These are phyloP conservation scores for Aspergillus brasiliensis DNA, from an alignment of 2,329 filamentous ascomycete species.

Conservation along the genomic window DNA sequence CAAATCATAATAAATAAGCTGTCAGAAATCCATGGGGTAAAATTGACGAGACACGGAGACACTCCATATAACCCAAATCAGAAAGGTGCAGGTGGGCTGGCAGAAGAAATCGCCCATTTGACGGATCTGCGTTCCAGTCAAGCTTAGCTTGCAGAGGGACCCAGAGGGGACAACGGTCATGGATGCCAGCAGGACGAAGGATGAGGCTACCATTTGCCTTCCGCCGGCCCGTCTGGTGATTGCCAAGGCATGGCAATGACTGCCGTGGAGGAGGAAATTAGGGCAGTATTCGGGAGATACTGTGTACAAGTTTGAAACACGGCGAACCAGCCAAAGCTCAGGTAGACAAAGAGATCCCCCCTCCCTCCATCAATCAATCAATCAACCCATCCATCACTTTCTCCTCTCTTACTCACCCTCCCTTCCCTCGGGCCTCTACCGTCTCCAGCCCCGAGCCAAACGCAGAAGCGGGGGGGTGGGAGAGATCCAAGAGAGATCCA, in stretches of 20 bases:
- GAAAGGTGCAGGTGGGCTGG: constrained; percentile 24
- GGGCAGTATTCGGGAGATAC: constrained; percentile 11
- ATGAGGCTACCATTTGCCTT: constrained; percentile 19
- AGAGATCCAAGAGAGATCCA: constrained; percentile 17
- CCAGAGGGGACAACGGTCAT: constrained; percentile 19
- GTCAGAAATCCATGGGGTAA: constrained; percentile 11
- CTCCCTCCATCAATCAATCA: background rate
- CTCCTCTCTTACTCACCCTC: background rate
- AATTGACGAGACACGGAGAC: constrained; percentile 16
- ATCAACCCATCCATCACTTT: background rate
- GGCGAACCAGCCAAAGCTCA: background rate
- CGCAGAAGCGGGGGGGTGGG: constrained; percentile 15
- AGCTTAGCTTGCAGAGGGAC: constrained; percentile 27
- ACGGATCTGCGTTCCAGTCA: constrained; percentile 27
- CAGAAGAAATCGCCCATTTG: constrained; percentile 25
- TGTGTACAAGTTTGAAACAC: constrained; percentile 7
- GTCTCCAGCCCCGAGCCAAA: constrained; percentile 16
- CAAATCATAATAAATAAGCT: constrained; percentile 11
- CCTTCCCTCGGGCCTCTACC: background rate
- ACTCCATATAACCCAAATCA: constrained; percentile 19
- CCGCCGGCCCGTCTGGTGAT: constrained; percentile 21
- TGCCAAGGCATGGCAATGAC: constrained; percentile 24
- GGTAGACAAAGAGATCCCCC: constrained; percentile 5
- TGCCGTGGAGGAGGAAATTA: constrained; percentile 17
- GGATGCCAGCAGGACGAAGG: constrained; percentile 17